These are phyloP conservation scores for Lipomyces sp. DNA, from an alignment of 805 yeast species.

Conservation along the genomic window DNA sequence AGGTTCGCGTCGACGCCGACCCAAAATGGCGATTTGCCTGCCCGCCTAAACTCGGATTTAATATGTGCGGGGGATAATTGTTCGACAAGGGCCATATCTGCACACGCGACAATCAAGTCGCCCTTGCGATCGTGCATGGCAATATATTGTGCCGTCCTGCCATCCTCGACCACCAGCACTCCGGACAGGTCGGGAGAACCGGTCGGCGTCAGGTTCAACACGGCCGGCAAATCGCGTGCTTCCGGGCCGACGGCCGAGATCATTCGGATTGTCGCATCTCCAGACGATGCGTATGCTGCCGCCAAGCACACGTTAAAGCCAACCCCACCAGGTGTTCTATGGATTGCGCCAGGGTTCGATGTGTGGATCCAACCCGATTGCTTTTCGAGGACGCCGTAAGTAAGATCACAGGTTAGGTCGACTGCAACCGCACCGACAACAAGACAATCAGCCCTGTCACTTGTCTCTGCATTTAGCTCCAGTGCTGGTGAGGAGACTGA, in stretches of 20 bases:
- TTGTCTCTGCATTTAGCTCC: not conserved
- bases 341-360: conserved; percentile 71
- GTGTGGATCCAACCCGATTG: conserved; percentile 49
- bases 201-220: conserved; percentile 16
- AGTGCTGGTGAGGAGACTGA: conserved; percentile 3
- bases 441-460: conserved; percentile 19
- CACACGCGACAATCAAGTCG: conserved; percentile 72
- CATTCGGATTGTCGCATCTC: conserved; percentile 45
- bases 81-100: conserved; percentile 77
- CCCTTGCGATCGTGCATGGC: conserved; percentile 70
- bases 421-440: conserved; percentile 79
- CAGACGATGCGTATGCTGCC: conserved; percentile 47
- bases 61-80: conserved; percentile 53
- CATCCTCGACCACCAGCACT: conserved; percentile 39
- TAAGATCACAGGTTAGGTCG: conserved; percentile 61
- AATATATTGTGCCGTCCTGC: conserved; percentile 69
- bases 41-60: conserved; percentile 47
- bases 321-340: conserved; percentile 77
- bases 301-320: conserved; percentile 81
- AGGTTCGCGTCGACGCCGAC: conserved; percentile 75
- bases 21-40: conserved; percentile 41
- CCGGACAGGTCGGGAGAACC: conserved; percentile 26
- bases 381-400: conserved; percentile 39
- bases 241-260: conserved; percentile 70
- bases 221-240: conserved; percentile 30